A percentile compares a stretch with the other conserved stretches of the same genome.
Conservation (phyloP, 2,329 filamentous ascomycete genomes). For the Colletotrichum lupini region DNA sequence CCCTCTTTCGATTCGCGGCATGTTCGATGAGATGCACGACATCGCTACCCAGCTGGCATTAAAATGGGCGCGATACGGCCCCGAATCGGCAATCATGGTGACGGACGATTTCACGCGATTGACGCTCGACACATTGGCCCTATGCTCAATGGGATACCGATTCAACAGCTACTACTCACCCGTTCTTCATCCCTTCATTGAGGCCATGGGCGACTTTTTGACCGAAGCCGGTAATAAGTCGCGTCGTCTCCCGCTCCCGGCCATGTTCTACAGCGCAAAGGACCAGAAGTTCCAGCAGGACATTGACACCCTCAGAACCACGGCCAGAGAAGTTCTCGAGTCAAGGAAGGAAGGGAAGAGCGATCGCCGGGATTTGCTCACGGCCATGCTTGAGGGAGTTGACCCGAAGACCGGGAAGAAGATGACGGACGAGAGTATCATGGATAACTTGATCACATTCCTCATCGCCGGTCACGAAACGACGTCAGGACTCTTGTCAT, state of each 20-base stretch:
- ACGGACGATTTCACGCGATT: conserved; percentile 71
- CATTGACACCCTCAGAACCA: conserved; percentile 61
- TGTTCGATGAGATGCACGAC: conserved; percentile 66
- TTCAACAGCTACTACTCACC: conserved; percentile 70
- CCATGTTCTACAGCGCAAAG: conserved; percentile 55
- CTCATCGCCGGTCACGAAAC: conserved; percentile 77
- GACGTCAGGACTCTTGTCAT: conserved; percentile 74
- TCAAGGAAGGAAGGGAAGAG: conserved; percentile 59
- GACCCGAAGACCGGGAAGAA: conserved; percentile 73
- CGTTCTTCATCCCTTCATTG: conserved; percentile 53
- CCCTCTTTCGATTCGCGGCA: conserved; percentile 71
- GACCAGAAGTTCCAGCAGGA: conserved; percentile 60
- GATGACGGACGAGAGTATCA: conserved; percentile 68
- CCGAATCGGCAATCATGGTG: conserved; percentile 59
- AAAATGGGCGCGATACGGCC: conserved; percentile 62
- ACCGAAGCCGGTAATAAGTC: conserved; percentile 62
- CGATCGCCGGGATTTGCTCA: conserved; percentile 69
- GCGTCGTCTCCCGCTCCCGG: conserved; percentile 57
- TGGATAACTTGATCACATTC: conserved; percentile 77
- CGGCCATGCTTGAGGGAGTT: conserved; percentile 71
- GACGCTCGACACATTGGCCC: conserved; percentile 70
- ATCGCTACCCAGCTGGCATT: conserved; percentile 63
- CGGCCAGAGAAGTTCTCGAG: conserved; percentile 68
- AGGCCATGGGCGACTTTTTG: conserved; percentile 71
- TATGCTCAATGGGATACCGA: conserved; percentile 68